phyloP scores from a whole-genome alignment of 2,329 filamentous ascomycete genomes.

The Fonsecaea pugnacius region DNA sequence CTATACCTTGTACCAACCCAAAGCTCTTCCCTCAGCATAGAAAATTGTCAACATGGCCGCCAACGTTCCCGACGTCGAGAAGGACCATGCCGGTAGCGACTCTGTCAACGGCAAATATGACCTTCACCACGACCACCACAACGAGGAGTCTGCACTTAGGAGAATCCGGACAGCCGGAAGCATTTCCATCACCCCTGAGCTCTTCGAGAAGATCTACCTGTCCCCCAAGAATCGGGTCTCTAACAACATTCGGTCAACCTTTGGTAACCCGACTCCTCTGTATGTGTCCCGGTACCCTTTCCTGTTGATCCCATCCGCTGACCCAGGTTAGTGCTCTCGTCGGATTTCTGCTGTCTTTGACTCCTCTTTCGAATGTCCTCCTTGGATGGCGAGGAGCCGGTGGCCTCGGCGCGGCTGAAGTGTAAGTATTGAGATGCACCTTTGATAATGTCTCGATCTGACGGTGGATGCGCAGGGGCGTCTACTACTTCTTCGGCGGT shows the following conservation, averaged over 20 bases:
- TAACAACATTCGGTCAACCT: slow-evolving; percentile 39
- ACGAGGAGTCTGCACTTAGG: slow-evolving; percentile 44
- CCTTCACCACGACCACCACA: slow-evolving; percentile 37
- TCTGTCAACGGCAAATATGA: slow-evolving; percentile 38
- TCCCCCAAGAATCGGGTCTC: slow-evolving; percentile 43
- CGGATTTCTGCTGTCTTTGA: slow-evolving; percentile 59
- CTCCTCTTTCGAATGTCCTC: slow-evolving; percentile 59
- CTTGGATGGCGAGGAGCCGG: slow-evolving; percentile 65
- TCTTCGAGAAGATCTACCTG: slow-evolving; percentile 45
- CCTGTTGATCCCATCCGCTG: slow-evolving; percentile 6
- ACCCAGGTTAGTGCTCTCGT: slow-evolving; percentile 30
- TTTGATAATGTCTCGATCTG: not conserved
- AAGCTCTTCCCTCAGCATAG: not conserved
- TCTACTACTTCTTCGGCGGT: slow-evolving; percentile 45
- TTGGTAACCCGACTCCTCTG: slow-evolving; percentile 45
- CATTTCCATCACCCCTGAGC: slow-evolving; percentile 44
- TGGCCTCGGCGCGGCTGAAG: slow-evolving; percentile 51
- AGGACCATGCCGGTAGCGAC: slow-evolving; percentile 35
- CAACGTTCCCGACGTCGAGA: slow-evolving; percentile 37
- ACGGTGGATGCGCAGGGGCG: slow-evolving; percentile 32
- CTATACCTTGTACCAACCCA: slow-evolving; percentile 7
- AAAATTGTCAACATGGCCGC: slow-evolving; percentile 18
- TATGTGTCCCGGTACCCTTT: slow-evolving; percentile 27
- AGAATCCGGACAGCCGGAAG: slow-evolving; percentile 58
- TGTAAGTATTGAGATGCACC: slow-evolving; percentile 22